Base-by-base conservation (phyloP, 352 stramenopile species). In the Phytophthora sojae region DNA sequence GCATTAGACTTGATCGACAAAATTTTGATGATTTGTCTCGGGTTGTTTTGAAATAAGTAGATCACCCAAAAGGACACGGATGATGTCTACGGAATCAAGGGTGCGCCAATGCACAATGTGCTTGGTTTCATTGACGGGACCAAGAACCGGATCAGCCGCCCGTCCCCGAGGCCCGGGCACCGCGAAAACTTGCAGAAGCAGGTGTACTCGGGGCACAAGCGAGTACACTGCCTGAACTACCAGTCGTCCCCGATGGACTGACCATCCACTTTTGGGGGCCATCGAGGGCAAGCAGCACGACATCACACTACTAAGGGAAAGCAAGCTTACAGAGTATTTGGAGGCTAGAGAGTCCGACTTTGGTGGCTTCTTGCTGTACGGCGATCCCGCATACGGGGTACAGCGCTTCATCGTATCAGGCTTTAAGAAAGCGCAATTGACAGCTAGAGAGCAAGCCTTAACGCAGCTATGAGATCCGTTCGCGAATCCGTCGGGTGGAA, bases 121-220 rank as follows among this genome's bases (percentile, higher is more conserved):
- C n/a, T 45, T 45, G 37, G 37, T 45, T 45, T 45, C 37, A 45
- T 45, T 45, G 37, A 45, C 37, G 35, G 37, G 37, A n/a, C 37
- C 37, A 45, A 45, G 37, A 45, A 45, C 14, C 11, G 5, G 2
- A 45, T 45, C 37, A n/a, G 37, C 37, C 37, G 37, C 9, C 11
- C 37, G 11, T 45, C 37, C n/a, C 37, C 37, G 9, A 15, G 37
- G 37, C 37, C 37, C 9, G 37, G 37, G 9, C 14, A n/a, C 37
- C 37, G 14, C 11, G 37, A 45, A 45, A 45, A 45, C 37, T n/a
- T 45, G 9, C 44, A 26, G 17, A 26, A 51, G 44, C 44, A 26
- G 7, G 19, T 21, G 44, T 26, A 51, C 19, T 51, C 19, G 37
- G 37, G 37, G 37, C 37, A 45, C 37, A 45, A n/a, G 37, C 9